These are phyloP conservation scores for Xylaria castorea DNA, from an alignment of 495 filamentous ascomycete species.

Conservation along the genomic window DNA sequence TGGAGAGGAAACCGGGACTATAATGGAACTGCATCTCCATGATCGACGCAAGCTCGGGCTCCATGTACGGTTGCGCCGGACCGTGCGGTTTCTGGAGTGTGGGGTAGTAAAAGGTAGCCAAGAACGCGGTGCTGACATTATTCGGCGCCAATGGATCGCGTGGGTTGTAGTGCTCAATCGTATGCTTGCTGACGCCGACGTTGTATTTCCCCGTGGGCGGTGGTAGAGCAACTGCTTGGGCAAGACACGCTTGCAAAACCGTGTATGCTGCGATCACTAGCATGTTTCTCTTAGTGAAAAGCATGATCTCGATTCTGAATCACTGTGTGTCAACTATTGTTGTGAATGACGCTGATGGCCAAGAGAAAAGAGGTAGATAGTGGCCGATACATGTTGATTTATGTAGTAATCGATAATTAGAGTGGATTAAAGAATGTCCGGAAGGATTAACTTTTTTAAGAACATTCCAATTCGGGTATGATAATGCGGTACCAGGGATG, in stretches of 20 bases:
- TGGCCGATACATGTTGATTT: background rate
- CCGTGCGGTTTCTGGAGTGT: constrained; percentile 33
- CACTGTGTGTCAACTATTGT: too few species aligned
- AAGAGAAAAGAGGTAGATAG: background rate
- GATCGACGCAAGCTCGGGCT: constrained; percentile 32
- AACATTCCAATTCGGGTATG: background rate
- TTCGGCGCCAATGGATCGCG: constrained; percentile 37
- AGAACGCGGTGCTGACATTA: constrained; percentile 36
- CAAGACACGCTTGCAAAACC: background rate
- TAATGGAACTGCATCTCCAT: constrained; percentile 33
- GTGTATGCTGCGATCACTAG: background rate
- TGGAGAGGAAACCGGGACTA: constrained; percentile 29
- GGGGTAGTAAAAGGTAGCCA: constrained; percentile 40
- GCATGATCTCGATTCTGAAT: background rate
- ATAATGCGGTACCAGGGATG: background rate
- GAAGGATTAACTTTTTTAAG: background rate
- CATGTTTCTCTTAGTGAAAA: background rate
- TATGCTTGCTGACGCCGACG: constrained; percentile 31
- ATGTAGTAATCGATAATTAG: background rate
- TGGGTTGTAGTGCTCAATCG: constrained; percentile 32
- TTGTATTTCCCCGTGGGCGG: constrained; percentile 34
- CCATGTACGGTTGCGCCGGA: constrained; percentile 31
- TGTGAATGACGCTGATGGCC: background rate
- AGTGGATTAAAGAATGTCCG: background rate
- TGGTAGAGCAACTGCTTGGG: constrained; percentile 26